Conservation (phyloP, 108 stramenopile genomes). For the Asterionellopsis glacialis region DNA sequence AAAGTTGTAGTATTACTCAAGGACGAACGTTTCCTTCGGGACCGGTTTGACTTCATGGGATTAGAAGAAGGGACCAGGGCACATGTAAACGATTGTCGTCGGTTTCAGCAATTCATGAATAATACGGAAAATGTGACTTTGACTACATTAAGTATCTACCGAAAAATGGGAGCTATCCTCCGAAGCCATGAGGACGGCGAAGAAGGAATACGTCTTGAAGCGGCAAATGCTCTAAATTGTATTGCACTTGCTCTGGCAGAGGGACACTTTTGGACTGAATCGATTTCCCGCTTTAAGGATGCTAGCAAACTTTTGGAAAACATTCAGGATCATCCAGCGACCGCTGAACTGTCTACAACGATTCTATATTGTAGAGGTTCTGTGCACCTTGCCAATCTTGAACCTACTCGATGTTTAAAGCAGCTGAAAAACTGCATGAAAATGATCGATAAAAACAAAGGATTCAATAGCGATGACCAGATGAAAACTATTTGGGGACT, state of each 20-base stretch:
- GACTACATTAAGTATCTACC: too few relatives aligned
- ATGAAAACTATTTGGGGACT: too few relatives aligned
- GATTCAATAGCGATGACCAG: too few relatives aligned
- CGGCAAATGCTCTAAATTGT: slow-evolving; percentile 32
- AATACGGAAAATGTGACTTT: too few relatives aligned
- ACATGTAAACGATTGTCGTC: slow-evolving; percentile 36
- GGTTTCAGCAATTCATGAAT: neutral
- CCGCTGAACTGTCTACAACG: slow-evolving; percentile 28
- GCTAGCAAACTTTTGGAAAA: slow-evolving; percentile 33
- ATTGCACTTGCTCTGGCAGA: slow-evolving; percentile 41
- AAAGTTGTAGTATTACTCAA: slow-evolving; percentile 32
- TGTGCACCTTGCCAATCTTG: slow-evolving; percentile 24
- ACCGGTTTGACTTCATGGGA: slow-evolving; percentile 38
- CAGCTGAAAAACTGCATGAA: slow-evolving; percentile 23
- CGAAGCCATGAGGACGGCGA: too few relatives aligned
- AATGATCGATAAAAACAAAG: slow-evolving; percentile 11
- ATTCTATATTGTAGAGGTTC: slow-evolving; percentile 33
- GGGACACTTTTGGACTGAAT: slow-evolving; percentile 24
- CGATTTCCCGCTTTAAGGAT: slow-evolving; percentile 34
- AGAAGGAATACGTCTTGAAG: slow-evolving; percentile 13
- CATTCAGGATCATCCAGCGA: too few relatives aligned
- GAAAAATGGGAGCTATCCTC: too few relatives aligned
- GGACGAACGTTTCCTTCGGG: slow-evolving; percentile 42
- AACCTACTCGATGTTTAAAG: slow-evolving; percentile 31
- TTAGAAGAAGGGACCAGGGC: slow-evolving; percentile 34